Percentiles rank a stretch among this genome's conserved stretches.
Evolutionary conservation across 257 asterid species (phyloP).

Genomic region (Nicotiana benthamiana): DNA sequence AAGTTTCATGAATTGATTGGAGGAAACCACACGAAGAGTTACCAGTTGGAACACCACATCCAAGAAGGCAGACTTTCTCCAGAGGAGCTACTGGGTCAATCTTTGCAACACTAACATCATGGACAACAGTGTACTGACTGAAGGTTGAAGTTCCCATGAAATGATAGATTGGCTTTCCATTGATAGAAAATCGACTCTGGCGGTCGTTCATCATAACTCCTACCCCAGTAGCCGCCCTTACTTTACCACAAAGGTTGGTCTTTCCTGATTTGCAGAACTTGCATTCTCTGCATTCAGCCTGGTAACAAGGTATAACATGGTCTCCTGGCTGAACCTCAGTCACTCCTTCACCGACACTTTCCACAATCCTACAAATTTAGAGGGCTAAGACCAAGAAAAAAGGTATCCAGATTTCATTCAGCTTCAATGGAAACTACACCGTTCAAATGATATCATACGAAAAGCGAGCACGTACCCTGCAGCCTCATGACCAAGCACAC

Average conservation of each 20-base stretch:
- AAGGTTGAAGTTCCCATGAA: conserved; percentile 99
- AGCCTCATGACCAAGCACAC: conserved; percentile 98
- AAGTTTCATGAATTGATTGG: neutral
- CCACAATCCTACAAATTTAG: conserved; percentile 50
- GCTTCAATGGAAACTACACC: neutral
- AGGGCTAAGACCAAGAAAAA: neutral
- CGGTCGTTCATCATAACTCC: conserved; percentile 95
- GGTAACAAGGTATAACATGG: conserved; percentile 98
- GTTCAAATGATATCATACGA: too few species aligned
- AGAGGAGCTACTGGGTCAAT: conserved; percentile 77
- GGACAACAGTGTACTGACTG: conserved; percentile 94
- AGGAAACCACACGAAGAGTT: conserved; percentile 6
- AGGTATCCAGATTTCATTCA: neutral
- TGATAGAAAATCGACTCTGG: conserved; percentile 78
- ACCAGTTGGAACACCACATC: conserved; percentile 99
- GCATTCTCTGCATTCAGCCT: conserved; percentile 96
- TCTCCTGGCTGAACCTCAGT: conserved; percentile 87
- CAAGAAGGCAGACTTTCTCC: conserved; percentile 92
- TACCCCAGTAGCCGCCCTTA: conserved; percentile 90
- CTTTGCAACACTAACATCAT: conserved; percentile 93
- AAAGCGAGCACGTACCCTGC: conserved; percentile 58
- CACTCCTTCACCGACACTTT: conserved; percentile 96
- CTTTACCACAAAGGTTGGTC: conserved; percentile 94
- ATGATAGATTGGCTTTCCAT: conserved; percentile 81
- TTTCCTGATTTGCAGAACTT: conserved; percentile 95